Conservation (phyloP, 1,284 basidiomycete genomes). For the Golubevia sp. region DNA sequence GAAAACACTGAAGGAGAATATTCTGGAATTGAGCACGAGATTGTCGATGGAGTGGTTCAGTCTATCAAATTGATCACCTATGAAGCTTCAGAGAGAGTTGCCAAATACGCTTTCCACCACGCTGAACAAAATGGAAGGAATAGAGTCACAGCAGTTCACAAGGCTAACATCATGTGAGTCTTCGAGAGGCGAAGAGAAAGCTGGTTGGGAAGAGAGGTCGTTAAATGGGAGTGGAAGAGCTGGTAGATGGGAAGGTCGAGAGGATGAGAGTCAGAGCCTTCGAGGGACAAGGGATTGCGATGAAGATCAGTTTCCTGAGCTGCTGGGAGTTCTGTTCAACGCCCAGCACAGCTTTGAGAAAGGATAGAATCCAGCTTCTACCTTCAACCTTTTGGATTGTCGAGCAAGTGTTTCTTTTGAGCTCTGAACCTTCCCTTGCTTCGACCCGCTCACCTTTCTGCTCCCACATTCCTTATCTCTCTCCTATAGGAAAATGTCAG, state of each 20-base stretch:
- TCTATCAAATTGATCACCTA: constrained; percentile 99
- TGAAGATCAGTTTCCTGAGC: too few species aligned
- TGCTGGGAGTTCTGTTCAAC: too few species aligned
- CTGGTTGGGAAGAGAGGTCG: too few species aligned
- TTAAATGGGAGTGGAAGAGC: too few species aligned
- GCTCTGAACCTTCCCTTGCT: not conserved
- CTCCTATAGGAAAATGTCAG: constrained; percentile 83
- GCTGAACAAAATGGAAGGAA: constrained; percentile 84
- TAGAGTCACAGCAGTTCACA: constrained; percentile 98
- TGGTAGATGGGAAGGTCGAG: too few species aligned
- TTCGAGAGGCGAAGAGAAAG: too few species aligned
- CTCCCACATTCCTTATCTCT: not conserved
- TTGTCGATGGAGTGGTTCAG: constrained; percentile 97
- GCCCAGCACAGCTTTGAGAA: too few species aligned
- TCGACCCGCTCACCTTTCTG: not conserved
- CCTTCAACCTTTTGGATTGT: too few species aligned
- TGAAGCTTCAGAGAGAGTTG: constrained; percentile 97
- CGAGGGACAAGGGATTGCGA: too few species aligned
- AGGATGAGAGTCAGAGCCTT: too few species aligned
- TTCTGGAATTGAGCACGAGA: constrained; percentile 97
- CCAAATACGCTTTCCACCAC: constrained; percentile 98
- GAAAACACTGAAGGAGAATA: constrained; percentile 99
- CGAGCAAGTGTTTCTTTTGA: too few species aligned
- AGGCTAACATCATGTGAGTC: constrained; percentile 95
- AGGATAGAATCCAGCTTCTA: too few species aligned